These are phyloP conservation scores for Hericium rajendrae DNA, from an alignment of 768 basidiomycete genomes.

Conservation along the genomic window DNA sequence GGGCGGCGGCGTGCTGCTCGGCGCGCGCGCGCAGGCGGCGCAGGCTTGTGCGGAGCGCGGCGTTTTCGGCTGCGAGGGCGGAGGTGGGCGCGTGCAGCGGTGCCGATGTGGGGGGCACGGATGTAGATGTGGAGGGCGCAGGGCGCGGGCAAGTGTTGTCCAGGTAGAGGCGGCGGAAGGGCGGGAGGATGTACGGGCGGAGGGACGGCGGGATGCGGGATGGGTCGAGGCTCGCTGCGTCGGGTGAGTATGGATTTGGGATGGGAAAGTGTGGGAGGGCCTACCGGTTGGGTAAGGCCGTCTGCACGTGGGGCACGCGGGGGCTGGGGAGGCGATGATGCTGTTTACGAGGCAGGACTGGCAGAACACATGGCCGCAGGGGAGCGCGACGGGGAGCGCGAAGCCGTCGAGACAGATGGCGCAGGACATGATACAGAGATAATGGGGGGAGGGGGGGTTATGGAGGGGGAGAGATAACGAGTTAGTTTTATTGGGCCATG, in stretches of 20 bases:
- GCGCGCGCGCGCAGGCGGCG: constrained; percentile 8
- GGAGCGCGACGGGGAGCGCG: constrained; percentile 8
- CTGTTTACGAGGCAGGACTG: not conserved
- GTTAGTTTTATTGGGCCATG: no score
- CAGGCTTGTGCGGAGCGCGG: constrained; percentile 4
- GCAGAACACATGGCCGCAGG: constrained; percentile 8
- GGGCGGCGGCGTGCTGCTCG: constrained; percentile 5
- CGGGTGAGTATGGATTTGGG: not conserved
- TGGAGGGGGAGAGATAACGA: no score
- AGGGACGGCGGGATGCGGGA: constrained; percentile 6
- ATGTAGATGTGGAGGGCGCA: not conserved
- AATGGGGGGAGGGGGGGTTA: not conserved
- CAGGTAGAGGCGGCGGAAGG: constrained; percentile 14
- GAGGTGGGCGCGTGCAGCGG: not conserved
- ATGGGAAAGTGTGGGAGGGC: not conserved
- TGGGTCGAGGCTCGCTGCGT: constrained; percentile 4
- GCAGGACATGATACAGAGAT: constrained; percentile 7
- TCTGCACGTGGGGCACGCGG: not conserved
- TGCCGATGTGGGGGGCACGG: not conserved
- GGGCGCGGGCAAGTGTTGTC: not conserved
- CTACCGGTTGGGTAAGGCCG: not conserved
- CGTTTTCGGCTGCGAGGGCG: constrained; percentile 11
- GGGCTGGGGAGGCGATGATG: not conserved
- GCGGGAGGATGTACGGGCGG: constrained; percentile 7
- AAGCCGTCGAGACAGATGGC: constrained; percentile 11